Evolutionary conservation across 2,329 filamentous ascomycete species (phyloP), one percentile per base, ranked within the genome.

Genomic region (Nemania sp.): DNA sequence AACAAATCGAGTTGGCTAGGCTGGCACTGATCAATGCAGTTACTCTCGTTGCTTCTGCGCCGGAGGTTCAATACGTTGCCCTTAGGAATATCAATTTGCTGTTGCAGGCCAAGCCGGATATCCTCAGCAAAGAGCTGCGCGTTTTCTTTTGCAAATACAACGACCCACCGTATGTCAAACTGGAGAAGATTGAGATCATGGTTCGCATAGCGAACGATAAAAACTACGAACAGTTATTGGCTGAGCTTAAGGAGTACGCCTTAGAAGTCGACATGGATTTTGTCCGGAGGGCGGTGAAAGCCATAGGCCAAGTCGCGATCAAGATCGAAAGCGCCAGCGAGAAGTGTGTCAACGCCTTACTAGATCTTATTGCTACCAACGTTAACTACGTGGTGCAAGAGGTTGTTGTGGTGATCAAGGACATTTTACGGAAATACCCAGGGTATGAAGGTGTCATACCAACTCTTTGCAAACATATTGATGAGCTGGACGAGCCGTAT

Each of bases 81-180:
- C 77, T 99, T 44, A 82, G 93, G 60, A 99, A 99, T 72, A 99
- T 99, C 67, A 94, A 99, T 64, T 83, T 99, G 28, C 80, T 99
- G 5, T 80, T 99, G 22, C 94, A 99, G 72, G 94, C 95, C 64
- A 93, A 97, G 72, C 91, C 94, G 9, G 92, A 96, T 63, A 97
- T 99, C 51, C 80, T 99, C 8, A 96, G 90, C 79, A 97, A 97
- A 73, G 94, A 99, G 73, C 85, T 99, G 67, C 86, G 94, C 39
- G 94, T 99, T 7, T 99, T 99, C 77, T 99, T 99, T 77, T 99
- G 94, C 86, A 99, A 99, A 76, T 99, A 99, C 77, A 97, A 97
- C 70, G 94, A 99, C 65, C 93, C 94, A 1, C 91, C 91, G 19
- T 99, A 99, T 70, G 86, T 99, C 66, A 99, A 99, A 73, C 85